Base-by-base conservation (phyloP, 2,329 filamentous ascomycete genomes). In the Lomentospora prolificans region DNA sequence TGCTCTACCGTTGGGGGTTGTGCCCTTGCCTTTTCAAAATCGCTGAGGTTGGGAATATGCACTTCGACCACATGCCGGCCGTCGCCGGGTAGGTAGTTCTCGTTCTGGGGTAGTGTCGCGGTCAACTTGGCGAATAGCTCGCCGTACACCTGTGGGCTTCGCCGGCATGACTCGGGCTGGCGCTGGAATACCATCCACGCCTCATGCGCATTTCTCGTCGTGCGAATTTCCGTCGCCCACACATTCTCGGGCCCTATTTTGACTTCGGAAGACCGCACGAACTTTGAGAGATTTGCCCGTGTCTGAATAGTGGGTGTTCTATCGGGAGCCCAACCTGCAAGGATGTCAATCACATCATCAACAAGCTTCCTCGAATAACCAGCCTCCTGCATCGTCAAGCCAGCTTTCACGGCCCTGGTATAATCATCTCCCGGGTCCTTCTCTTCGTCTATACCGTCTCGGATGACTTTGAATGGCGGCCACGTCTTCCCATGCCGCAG, bases 11-110 rank as follows among this genome's bases (percentile, higher is more conserved):
- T 76, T 2, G 87, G 87, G 1, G 86, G 81, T 12, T 75, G 71
- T 46, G 82, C 70, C n/a, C 81, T 75, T 39, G 81, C 77, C 60
- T 80, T 81, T 57, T 87, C 86, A 55, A 84, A 80, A n/a, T 84
- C 77, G 57, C 75, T 86, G 63, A 75, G 77, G 66, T 76, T 87
- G 66, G 72, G 70, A 10, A 58, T 55, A 24, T 50, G 53, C n/a
- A 58, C 57, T n/a, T 57, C 54, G 6, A 57, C 56, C 6, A 44
- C 28, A 33, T 64, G 61, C 22, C 63, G 58, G 25, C 57, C 63
- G 48, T 65, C 61, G 14, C 63, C 62, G 3, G 61, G 51, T 1
- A 60, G 57, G 27, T 62, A 61, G 27, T 61, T 55, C 12, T 57
- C 31, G 5, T 58, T 56, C 17, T 63, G 58, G 24, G 67, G 61